Base-by-base conservation (phyloP, 305 asterid species). In the Nicotiana rustica region DNA sequence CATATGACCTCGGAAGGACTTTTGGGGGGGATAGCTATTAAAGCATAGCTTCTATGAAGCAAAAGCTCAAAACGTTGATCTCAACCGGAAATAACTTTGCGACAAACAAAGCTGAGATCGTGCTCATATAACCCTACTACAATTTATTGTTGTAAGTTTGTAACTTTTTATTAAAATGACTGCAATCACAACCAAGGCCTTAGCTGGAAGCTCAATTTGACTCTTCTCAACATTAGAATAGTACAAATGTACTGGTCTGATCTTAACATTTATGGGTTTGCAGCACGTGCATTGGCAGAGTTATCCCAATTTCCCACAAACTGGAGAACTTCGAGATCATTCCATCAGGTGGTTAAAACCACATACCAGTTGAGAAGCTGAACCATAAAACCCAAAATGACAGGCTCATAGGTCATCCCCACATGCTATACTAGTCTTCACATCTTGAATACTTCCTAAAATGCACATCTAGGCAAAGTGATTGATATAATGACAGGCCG, bases 191-290 rank as follows among this genome's bases (percentile, higher is more conserved):
- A 49, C 47, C 36, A 47, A 19, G 61, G 14, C 38, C 38, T 71
- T 44, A 21, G n/a, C 78, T 71, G 78, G 47, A 71, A 55, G 18
- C 29, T 73, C 62, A 73, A 73, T 49, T 73, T 49, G 79, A 49
- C 64, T 21, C 79, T 15, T 56, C 41, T 21, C 64, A 21, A 73
- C 41, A 71, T 71, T 19, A 44, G 44, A 18, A 19, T 44, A 19
- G 12, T 19, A 33, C 78, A 41, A 59, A 71, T 44, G 3, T 71
- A 71, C 60, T 71, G 19, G 12, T 44, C 78, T 71, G 36, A 71
- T 44, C 19, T 70, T 70, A 70, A 70, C 36, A 70, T 19, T 44
- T n/a, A 38, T n/a, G 17, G 33, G 33, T 10, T 69, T 36, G 77
- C 77, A 36, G 5, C 77, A 69, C 57, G n/a, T n/a, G 15, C 33